These are phyloP conservation scores for Polymyxa betae DNA, from an alignment of 208 protist genomes.

Conservation along the genomic window DNA sequence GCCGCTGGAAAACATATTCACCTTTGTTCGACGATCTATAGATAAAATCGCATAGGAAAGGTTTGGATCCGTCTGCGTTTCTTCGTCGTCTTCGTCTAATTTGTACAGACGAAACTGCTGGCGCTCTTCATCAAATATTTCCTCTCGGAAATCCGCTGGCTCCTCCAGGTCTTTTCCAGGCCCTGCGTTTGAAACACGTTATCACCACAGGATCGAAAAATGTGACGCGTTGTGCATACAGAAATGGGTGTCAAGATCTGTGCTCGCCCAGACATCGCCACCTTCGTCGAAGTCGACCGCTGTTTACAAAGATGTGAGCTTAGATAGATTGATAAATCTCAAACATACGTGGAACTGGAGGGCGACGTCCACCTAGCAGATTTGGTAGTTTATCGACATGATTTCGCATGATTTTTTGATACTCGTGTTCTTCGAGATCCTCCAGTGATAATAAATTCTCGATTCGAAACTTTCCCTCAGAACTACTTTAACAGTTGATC, in stretches of 20 bases:
- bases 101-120: not conserved
- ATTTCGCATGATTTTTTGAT: not conserved
- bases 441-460: not conserved
- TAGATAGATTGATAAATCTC: not conserved
- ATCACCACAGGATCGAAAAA: not conserved
- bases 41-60: not conserved
- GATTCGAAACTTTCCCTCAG: not conserved
- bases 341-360: not conserved
- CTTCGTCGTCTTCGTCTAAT: not conserved
- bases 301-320: not conserved
- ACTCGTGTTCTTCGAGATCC: not conserved
- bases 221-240: not conserved
- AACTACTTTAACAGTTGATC: not conserved
- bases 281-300: not conserved
- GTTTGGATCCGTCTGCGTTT: not conserved
- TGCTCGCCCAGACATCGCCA: not conserved
- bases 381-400: slow-evolving; percentile 34
- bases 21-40: not conserved
- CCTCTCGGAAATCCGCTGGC: not conserved
- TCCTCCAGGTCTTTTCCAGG: not conserved
- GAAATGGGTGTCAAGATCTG: slow-evolving; percentile 22
- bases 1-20: not conserved
- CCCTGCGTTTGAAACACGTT: not conserved
- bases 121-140: not conserved
- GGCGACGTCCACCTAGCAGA: slow-evolving; percentile 32